Evolutionary conservation across 2,329 filamentous ascomycete species (phyloP).

Genomic region (Eurotiales sp.): DNA sequence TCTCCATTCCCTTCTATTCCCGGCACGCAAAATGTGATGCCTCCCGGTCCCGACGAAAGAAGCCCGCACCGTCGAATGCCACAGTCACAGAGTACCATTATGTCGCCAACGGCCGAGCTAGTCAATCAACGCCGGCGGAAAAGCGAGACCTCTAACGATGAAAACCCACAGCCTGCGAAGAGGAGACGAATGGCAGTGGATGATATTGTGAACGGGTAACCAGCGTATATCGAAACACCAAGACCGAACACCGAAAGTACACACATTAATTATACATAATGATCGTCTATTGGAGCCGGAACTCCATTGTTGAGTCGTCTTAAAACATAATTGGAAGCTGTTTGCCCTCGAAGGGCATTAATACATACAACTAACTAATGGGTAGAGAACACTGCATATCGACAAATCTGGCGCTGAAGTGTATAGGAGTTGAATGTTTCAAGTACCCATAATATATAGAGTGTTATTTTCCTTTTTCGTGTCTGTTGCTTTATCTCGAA

Average conservation of each 20-base stretch:
- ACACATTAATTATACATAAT: background rate
- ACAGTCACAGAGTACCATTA: background rate
- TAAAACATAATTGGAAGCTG: background rate
- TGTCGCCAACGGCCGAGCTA: background rate
- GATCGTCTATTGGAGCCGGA: conserved; percentile 4
- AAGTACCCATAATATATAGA: background rate
- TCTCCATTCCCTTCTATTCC: conserved; percentile 8
- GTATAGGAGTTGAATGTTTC: no score
- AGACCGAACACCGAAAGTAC: background rate
- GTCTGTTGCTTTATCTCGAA: background rate
- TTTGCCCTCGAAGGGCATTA: conserved; percentile 4
- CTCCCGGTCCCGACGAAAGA: conserved; percentile 2
- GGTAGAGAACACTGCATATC: background rate
- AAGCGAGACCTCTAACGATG: conserved; percentile 9
- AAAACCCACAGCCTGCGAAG: conserved; percentile 28
- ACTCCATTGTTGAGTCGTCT: conserved; percentile 1
- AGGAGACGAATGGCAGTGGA: conserved; percentile 38
- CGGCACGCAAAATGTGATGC: background rate
- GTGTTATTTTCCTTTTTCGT: background rate
- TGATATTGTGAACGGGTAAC: conserved; percentile 40
- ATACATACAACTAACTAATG: background rate
- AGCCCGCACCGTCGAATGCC: background rate
- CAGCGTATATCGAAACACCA: conserved; percentile 14
- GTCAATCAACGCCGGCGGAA: conserved; percentile 7
- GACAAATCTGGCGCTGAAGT: no score